A percentile compares a stretch with the other conserved stretches of the same genome.
phyloP scores from a whole-genome alignment of 768 basidiomycete species.

The Panaeolus papilionaceus region DNA sequence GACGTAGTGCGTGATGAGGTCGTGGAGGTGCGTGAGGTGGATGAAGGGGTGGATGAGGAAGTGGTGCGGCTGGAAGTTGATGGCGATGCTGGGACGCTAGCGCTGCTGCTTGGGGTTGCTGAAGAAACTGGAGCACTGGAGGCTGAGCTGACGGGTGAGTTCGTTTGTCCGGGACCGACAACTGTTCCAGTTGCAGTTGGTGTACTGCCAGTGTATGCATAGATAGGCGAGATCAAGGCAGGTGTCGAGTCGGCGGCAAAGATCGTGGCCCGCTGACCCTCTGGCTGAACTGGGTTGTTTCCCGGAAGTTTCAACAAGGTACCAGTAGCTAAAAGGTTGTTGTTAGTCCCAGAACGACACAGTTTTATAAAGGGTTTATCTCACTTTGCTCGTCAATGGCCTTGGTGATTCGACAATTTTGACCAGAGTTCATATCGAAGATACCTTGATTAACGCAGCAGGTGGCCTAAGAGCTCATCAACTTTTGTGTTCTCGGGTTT shows the following conservation, averaged over 20 bases:
- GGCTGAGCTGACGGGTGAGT: constrained; percentile 15
- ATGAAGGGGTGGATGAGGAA: constrained; percentile 12
- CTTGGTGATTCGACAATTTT: constrained; percentile 52
- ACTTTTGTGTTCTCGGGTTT: constrained; percentile 10
- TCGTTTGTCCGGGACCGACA: constrained; percentile 23
- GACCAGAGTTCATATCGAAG: constrained; percentile 47
- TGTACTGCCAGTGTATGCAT: constrained; percentile 49
- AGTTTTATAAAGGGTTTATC: constrained; percentile 11
- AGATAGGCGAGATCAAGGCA: constrained; percentile 48
- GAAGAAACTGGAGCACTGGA: constrained; percentile 17
- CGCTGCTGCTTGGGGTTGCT: constrained; percentile 6
- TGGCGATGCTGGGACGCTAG: constrained; percentile 1
- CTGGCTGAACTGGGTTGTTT: constrained; percentile 56
- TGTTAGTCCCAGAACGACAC: constrained; percentile 16
- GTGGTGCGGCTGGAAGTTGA: constrained; percentile 17
- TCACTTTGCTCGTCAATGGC: constrained; percentile 55
- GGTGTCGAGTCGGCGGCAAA: constrained; percentile 44
- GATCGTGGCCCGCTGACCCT: constrained; percentile 39
- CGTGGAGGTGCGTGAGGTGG: constrained; percentile 18
- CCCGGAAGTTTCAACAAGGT: constrained; percentile 54
- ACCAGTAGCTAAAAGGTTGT: constrained; percentile 45
- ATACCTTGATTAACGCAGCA: constrained; percentile 55
- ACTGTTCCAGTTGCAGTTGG: constrained; percentile 45
- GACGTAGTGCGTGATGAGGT: constrained; percentile 17
- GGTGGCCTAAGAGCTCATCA: constrained; percentile 33